Conservation (phyloP, 1,284 basidiomycete species). For the Ganoderma boninense region DNA sequence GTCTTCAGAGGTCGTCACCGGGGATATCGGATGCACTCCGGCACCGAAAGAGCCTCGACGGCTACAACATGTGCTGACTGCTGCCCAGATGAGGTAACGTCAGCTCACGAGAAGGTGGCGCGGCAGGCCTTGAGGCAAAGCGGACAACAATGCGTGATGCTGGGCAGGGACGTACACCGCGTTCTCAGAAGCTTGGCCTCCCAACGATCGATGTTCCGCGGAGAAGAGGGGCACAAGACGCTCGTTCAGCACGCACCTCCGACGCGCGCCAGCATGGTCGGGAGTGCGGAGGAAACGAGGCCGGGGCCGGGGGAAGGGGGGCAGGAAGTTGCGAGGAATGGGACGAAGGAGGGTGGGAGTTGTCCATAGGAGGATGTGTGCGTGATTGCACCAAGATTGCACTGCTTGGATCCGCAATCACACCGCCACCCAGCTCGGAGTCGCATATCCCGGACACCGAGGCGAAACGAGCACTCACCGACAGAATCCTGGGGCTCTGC, state of each 20-base stretch:
- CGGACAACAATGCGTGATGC: background rate
- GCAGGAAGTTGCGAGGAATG: background rate
- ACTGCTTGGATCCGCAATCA: constrained; percentile 27
- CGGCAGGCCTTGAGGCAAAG: background rate
- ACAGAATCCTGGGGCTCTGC: background rate
- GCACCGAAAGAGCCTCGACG: background rate
- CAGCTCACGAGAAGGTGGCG: background rate
- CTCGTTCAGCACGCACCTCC: background rate
- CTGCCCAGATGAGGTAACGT: background rate
- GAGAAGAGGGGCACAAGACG: background rate
- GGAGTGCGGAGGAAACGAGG: background rate
- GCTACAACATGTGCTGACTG: background rate
- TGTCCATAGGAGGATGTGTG: background rate
- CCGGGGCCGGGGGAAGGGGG: background rate
- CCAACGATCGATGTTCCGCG: constrained; percentile 1
- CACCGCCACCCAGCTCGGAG: constrained; percentile 20
- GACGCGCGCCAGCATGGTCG: background rate
- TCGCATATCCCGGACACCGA: no score
- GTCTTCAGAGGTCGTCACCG: background rate
- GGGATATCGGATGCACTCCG: background rate
- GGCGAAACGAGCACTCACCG: background rate
- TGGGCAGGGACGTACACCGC: background rate
- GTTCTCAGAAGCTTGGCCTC: background rate
- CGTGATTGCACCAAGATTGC: constrained; percentile 22
- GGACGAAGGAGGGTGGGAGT: background rate